Percentiles rank a stretch among this genome's conserved stretches.
These are phyloP conservation scores for Trichaptum fuscoviolaceum DNA, from an alignment of 768 basidiomycete species.

Conservation along the genomic window DNA sequence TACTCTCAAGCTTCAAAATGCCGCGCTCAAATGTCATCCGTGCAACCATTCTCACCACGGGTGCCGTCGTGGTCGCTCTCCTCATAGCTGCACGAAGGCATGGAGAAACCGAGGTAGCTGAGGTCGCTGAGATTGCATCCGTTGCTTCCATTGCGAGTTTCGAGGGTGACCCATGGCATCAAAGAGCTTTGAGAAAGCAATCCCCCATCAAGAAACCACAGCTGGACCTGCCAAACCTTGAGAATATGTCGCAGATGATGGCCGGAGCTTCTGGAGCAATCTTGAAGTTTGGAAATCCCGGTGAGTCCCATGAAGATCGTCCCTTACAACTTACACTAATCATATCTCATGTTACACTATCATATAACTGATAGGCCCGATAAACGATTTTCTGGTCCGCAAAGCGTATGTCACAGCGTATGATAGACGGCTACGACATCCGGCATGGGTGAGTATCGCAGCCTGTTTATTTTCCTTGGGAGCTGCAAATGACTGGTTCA, in stretches of 20 bases:
- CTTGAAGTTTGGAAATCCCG: slow-evolving; percentile 79
- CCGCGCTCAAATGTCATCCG: slow-evolving; percentile 37
- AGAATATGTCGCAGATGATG: neutral
- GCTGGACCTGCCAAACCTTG: neutral
- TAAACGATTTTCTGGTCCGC: slow-evolving; percentile 72
- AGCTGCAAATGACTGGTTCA: neutral
- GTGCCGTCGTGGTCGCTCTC: slow-evolving; percentile 50
- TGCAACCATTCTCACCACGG: slow-evolving; percentile 75
- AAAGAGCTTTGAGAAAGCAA: neutral
- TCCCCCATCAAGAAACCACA: neutral
- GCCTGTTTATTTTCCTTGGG: neutral
- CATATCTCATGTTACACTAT: neutral
- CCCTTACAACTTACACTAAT: neutral
- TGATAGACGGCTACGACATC: slow-evolving; percentile 85
- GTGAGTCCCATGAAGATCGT: slow-evolving; percentile 32
- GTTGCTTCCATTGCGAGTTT: slow-evolving; percentile 14
- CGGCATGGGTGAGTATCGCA: slow-evolving; percentile 70
- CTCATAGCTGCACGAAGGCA: slow-evolving; percentile 12
- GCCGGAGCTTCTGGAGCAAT: slow-evolving; percentile 31
- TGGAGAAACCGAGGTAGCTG: neutral
- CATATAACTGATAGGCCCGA: slow-evolving; percentile 55
- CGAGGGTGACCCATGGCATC: neutral
- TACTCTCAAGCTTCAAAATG: no score
- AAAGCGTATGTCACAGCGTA: slow-evolving; percentile 87
- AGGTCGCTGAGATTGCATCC: neutral